Evolutionary conservation across 331 rosid species (phyloP), one percentile per base, ranked within the genome.

Genomic region (Stylosanthes scabra): DNA sequence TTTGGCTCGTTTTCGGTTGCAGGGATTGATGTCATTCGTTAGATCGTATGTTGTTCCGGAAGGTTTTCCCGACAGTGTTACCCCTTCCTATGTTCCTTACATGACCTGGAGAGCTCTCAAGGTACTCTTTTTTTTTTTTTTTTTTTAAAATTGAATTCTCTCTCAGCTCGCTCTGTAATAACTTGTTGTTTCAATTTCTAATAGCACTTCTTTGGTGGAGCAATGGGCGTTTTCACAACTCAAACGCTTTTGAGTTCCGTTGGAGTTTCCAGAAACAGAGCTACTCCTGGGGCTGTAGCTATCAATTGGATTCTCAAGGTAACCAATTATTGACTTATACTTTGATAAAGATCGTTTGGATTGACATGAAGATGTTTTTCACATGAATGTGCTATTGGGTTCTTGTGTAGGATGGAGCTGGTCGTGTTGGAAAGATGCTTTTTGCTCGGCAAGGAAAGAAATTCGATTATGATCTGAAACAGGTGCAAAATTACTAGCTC

Each of bases 251-350:
- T 95, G 84, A 85, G 61, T 84, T 92, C 99, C 0, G 97, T 95
- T 76, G 99, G 99, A 34, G 87, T 95, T 67, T 87, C 97, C 46
- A 86, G 84, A 83, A 88, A 86, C 80, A 85, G 78, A 73, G 83
- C 93, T 31, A 44, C 91, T 58, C 90, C 93, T 2, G 99, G 92
- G 13, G 99, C 99, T 78, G 91, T 92, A 40, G 99, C 99, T 56
- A 88, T 95, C 72, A 95, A 90, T 74, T 95, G 99, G 99, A 92
- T 95, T 88, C 97, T 95, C 83, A 95, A 92, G 96, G 98, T 89
- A 82, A 51, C 9, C 9, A 7, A 44, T 45, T 42, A 51, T 15
- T 12, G 20, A 49, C 55, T 1, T 59, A 7, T 56, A 1, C 16
- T 61, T 7, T 3, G 3, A 44, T 27, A 20, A 60, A 42, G 67